phyloP scores from a whole-genome alignment of 805 yeast species.

The Hanseniaspora vineae region DNA sequence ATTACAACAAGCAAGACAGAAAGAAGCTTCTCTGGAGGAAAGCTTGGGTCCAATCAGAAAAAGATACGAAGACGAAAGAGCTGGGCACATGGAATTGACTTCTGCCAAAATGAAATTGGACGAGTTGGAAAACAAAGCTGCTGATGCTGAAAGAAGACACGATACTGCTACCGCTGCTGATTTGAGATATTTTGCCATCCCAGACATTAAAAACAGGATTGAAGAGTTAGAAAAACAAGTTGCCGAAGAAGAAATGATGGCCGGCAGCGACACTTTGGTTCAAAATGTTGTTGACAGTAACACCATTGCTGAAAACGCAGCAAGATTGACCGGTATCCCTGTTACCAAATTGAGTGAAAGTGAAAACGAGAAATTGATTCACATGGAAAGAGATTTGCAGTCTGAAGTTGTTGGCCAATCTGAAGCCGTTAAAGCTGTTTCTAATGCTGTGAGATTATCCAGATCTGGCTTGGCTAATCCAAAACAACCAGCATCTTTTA shows the following conservation, averaged over 20 bases:
- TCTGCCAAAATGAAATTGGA: slow-evolving; percentile 82
- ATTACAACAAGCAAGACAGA: slow-evolving; percentile 62
- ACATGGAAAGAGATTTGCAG: slow-evolving; percentile 82
- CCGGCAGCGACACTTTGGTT: slow-evolving; percentile 51
- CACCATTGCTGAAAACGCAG: slow-evolving; percentile 93
- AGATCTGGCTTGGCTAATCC: slow-evolving; percentile 96
- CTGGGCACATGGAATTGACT: slow-evolving; percentile 84
- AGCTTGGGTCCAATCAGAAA: slow-evolving; percentile 75
- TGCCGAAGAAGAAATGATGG: slow-evolving; percentile 59
- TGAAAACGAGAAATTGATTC: slow-evolving; percentile 84
- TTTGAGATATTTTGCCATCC: slow-evolving; percentile 92
- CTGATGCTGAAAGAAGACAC: slow-evolving; percentile 93
- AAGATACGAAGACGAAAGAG: slow-evolving; percentile 73
- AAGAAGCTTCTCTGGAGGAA: slow-evolving; percentile 74
- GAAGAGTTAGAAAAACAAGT: slow-evolving; percentile 61
- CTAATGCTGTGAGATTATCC: slow-evolving; percentile 85
- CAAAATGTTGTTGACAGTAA: slow-evolving; percentile 87
- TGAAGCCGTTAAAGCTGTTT: slow-evolving; percentile 91
- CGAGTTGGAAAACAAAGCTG: slow-evolving; percentile 84
- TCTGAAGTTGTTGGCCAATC: slow-evolving; percentile 86
- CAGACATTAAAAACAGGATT: slow-evolving; percentile 72
- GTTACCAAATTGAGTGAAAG: slow-evolving; percentile 90
- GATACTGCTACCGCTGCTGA: slow-evolving; percentile 94
- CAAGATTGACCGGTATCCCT: slow-evolving; percentile 93
- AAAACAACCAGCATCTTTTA: slow-evolving; percentile 88